These are phyloP conservation scores for Auriscalpium vulgare DNA, from an alignment of 768 basidiomycete genomes.

Conservation along the genomic window DNA sequence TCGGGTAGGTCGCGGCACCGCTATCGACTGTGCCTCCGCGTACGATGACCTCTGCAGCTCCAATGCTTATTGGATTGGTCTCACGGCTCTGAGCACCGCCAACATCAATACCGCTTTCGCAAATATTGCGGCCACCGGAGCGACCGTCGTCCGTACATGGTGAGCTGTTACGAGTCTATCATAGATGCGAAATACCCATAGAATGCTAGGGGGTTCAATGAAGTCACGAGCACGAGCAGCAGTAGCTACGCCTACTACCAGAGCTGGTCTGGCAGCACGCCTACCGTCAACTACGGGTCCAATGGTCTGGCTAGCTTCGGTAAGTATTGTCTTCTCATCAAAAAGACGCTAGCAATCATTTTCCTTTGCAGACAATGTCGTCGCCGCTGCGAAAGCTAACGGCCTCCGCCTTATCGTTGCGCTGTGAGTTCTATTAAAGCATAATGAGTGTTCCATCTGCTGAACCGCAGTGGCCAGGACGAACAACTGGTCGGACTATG, in stretches of 20 bases:
- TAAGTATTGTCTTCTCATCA: slow-evolving; percentile 7
- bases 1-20: slow-evolving; percentile 30
- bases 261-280: slow-evolving; percentile 39
- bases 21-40: not conserved
- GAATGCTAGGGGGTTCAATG: slow-evolving; percentile 43
- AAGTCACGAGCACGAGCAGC: slow-evolving; percentile 33
- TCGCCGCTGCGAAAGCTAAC: slow-evolving; percentile 51
- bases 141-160: slow-evolving; percentile 49
- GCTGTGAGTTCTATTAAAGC: slow-evolving; percentile 29
- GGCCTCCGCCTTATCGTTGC: slow-evolving; percentile 53
- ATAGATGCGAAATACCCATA: not conserved
- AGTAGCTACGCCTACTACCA: slow-evolving; percentile 44
- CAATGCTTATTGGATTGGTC: slow-evolving; percentile 57
- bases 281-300: slow-evolving; percentile 47
- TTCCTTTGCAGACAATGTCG: slow-evolving; percentile 34
- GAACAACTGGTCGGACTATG: slow-evolving; percentile 60
- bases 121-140: slow-evolving; percentile 42
- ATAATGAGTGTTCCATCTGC: too few species aligned
- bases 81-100: slow-evolving; percentile 35
- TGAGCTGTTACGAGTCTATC: slow-evolving; percentile 10
- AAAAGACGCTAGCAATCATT: too few species aligned
- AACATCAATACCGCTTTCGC: slow-evolving; percentile 45
- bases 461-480: slow-evolving; percentile 27
- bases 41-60: slow-evolving; percentile 19
- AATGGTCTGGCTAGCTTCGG: slow-evolving; percentile 47